Conservation (phyloP, 257 asterid species). For the Solanum rostratum region DNA sequence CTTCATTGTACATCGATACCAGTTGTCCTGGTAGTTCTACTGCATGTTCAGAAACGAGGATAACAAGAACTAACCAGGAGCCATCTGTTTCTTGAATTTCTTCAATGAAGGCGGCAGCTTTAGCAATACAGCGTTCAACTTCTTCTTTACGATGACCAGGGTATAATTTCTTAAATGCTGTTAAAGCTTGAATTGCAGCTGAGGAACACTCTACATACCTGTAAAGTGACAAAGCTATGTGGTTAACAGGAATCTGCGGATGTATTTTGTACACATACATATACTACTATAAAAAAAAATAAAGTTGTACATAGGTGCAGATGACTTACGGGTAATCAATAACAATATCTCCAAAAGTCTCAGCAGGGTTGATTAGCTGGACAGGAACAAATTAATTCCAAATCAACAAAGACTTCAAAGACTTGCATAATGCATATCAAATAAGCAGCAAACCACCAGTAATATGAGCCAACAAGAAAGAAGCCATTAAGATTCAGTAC, state of each 20-base stretch:
- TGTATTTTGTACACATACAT: background rate
- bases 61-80: conserved; percentile 63
- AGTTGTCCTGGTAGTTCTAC: background rate
- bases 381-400: conserved; percentile 7
- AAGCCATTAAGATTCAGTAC: background rate
- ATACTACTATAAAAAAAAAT: background rate
- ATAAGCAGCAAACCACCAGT: background rate
- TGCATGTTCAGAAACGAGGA: background rate
- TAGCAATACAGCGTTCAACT: conserved; percentile 53
- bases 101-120: conserved; percentile 59
- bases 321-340: conserved; percentile 95
- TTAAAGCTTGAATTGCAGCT: conserved; percentile 86
- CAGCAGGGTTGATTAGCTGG: conserved; percentile 96
- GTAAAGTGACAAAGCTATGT: conserved; percentile 17
- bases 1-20: background rate
- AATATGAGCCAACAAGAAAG: background rate
- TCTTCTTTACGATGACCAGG: conserved; percentile 84
- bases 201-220: conserved; percentile 98
- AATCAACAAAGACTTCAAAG: background rate
- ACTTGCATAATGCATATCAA: background rate
- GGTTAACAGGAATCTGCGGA: background rate
- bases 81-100: conserved; percentile 78
- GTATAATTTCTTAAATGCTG: conserved; percentile 55
- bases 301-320: conserved; percentile 14
- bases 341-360: conserved; percentile 98